phyloP scores from a whole-genome alignment of 306 rosid genomes.

The Glycyrrhiza uralensis region DNA sequence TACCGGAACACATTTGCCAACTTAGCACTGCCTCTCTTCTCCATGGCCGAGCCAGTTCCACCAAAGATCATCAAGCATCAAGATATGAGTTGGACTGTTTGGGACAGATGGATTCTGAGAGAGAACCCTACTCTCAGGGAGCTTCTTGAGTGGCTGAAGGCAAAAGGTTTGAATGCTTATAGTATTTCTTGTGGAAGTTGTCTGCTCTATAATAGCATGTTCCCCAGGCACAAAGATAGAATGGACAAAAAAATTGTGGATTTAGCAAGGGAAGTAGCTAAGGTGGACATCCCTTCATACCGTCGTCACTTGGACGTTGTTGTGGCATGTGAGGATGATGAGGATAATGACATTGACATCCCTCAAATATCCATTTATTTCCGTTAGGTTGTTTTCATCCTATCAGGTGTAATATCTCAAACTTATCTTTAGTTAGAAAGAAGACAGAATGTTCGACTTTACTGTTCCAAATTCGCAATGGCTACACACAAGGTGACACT shows the following conservation, averaged over 20 bases:
- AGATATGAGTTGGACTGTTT: constrained; percentile 92
- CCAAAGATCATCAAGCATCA: constrained; percentile 82
- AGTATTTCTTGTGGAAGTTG: constrained; percentile 94
- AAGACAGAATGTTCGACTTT: constrained; percentile 27
- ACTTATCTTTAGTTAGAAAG: constrained; percentile 30
- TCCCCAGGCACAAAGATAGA: constrained; percentile 80
- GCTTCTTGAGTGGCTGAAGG: constrained; percentile 81
- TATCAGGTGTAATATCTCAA: constrained; percentile 22
- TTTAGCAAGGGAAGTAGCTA: constrained; percentile 85
- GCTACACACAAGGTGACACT: constrained; percentile 14
- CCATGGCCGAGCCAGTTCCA: constrained; percentile 96
- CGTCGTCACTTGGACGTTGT: constrained; percentile 83
- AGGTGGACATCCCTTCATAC: constrained; percentile 68
- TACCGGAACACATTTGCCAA: constrained; percentile 94
- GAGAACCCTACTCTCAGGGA: constrained; percentile 87
- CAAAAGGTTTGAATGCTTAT: constrained; percentile 75
- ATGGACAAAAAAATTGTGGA: constrained; percentile 85
- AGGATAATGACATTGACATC: constrained; percentile 84
- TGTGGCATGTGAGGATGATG: constrained; percentile 95
- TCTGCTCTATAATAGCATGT: constrained; percentile 87
- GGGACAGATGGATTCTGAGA: constrained; percentile 92
- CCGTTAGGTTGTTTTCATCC: constrained; percentile 50
- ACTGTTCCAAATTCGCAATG: constrained; percentile 16
- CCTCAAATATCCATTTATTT: constrained; percentile 85
- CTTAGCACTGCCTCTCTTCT: constrained; percentile 83